Conservation (phyloP, 2,329 filamentous ascomycete species). For the Fusarium praegraminearum region DNA sequence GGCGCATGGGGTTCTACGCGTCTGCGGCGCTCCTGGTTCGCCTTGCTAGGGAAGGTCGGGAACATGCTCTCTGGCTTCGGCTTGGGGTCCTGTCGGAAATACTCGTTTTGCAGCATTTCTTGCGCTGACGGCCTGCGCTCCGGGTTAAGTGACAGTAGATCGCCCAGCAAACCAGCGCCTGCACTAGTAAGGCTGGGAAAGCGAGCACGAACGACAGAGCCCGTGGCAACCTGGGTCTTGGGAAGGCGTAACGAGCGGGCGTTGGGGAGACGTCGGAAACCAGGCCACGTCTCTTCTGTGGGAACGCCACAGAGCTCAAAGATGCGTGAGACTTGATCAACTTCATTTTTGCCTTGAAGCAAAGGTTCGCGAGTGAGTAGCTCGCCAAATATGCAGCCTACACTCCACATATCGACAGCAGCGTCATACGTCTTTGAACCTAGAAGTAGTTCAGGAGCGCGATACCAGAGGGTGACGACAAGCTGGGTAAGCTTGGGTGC, state of each 20-base stretch:
- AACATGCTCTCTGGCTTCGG: slow-evolving; percentile 94
- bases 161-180: slow-evolving; percentile 76
- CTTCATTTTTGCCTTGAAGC: slow-evolving; percentile 90
- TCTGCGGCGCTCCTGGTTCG: slow-evolving; percentile 86
- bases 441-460: slow-evolving; percentile 88
- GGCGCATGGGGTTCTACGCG: slow-evolving; percentile 84
- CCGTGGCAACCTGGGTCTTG: slow-evolving; percentile 54
- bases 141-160: slow-evolving; percentile 81
- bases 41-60: slow-evolving; percentile 95
- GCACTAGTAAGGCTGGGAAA: slow-evolving; percentile 86
- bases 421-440: slow-evolving; percentile 80
- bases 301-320: slow-evolving; percentile 92
- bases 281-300: slow-evolving; percentile 84
- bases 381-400: slow-evolving; percentile 96
- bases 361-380: slow-evolving; percentile 85
- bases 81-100: slow-evolving; percentile 89
- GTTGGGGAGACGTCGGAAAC: slow-evolving; percentile 88
- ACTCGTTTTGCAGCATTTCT: slow-evolving; percentile 81
- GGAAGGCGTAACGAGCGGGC: slow-evolving; percentile 82
- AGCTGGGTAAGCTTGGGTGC: slow-evolving; percentile 85
- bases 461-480: slow-evolving; percentile 98
- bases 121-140: slow-evolving; percentile 74
- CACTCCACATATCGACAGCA: slow-evolving; percentile 92
- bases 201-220: slow-evolving; percentile 74
- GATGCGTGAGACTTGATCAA: slow-evolving; percentile 87